phyloP scores from a whole-genome alignment of 768 basidiomycete genomes.

The Rhodosporidiobolus odoratus region DNA sequence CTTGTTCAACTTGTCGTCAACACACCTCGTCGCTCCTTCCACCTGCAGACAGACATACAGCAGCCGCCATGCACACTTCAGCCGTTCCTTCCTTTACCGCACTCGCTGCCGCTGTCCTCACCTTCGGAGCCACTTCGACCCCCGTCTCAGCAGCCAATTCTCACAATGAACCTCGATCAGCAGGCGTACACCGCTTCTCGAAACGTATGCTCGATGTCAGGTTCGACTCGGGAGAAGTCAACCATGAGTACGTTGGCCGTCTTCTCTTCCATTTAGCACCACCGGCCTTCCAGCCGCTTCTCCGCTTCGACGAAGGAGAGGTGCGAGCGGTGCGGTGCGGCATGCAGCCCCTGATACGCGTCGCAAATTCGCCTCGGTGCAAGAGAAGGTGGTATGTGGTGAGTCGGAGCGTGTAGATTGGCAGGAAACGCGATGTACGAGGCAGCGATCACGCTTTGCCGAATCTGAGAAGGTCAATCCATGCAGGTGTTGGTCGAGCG shows the following conservation, averaged over 20 bases:
- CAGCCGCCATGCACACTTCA: background rate
- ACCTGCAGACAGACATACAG: background rate
- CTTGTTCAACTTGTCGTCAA: background rate
- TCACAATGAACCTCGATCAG: background rate
- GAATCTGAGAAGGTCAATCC: background rate
- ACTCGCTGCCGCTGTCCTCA: background rate
- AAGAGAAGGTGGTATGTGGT: too few species aligned
- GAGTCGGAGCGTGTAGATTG: too few species aligned
- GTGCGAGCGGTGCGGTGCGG: background rate
- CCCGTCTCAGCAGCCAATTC: background rate
- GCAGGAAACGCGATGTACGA: too few species aligned
- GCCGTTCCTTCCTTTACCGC: background rate
- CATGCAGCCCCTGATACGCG: too few species aligned
- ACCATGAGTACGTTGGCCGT: constrained; percentile 22
- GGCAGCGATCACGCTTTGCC: too few species aligned
- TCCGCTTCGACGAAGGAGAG: background rate
- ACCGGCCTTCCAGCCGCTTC: background rate
- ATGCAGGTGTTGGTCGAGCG: background rate
- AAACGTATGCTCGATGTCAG: constrained; percentile 29
- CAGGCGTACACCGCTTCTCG: constrained; percentile 18
- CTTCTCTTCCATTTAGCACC: background rate
- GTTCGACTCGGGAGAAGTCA: constrained; percentile 24
- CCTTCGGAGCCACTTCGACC: too few species aligned
- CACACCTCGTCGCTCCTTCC: background rate
- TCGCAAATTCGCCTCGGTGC: too few species aligned